Base-by-base conservation (phyloP, 2,329 filamentous ascomycete species). In the Colletotrichum sp. region DNA sequence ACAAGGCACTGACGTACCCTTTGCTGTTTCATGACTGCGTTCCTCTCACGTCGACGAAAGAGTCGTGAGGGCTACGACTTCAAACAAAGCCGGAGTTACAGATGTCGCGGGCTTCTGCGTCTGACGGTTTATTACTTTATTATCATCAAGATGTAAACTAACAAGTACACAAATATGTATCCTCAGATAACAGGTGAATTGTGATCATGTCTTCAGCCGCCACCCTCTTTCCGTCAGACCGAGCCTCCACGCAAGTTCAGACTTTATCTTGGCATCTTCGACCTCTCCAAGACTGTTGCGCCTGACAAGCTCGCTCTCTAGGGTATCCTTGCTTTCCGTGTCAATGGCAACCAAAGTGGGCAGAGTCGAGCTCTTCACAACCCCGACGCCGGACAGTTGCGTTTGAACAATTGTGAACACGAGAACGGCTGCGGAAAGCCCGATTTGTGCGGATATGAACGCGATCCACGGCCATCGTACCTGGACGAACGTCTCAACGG, bases 401-500 rank as follows among this genome's bases (percentile, higher is more conserved):
- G 39, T 49, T 6, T 49, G 39, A 49, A 49, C 18, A n/a, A 49
- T 49, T n/a, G 39, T 49, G 4, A 7, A 49, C 5, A 12, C 18
- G 5, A 49, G 39, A 49, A 66, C 69, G 2, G 60, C 63, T 0
- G 74, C 44, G 7, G 78, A 69, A 18, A 79, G 66, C 18, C 6
- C 74, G 34, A 77, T 69, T 64, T 79, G 78, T 7, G 63, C 49
- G 16, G 78, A 76, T 5, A 79, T 55, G 30, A 79, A 75, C 5
- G 73, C 60, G 7, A 79, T 73, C 78, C 77, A 79, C 21, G 71
- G 71, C 78, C 78, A 79, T 15, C 77, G 78, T 7, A 79, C 76
- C 15, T 55, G 28, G 6, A 78, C 77, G 15, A 74, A 78, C 3
- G 77, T 76, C 59, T 77, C 71, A 21, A 21, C 32, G 7, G 65